Conservation (phyloP, 164 flowering plant species). For the Berberis vulgaris region DNA sequence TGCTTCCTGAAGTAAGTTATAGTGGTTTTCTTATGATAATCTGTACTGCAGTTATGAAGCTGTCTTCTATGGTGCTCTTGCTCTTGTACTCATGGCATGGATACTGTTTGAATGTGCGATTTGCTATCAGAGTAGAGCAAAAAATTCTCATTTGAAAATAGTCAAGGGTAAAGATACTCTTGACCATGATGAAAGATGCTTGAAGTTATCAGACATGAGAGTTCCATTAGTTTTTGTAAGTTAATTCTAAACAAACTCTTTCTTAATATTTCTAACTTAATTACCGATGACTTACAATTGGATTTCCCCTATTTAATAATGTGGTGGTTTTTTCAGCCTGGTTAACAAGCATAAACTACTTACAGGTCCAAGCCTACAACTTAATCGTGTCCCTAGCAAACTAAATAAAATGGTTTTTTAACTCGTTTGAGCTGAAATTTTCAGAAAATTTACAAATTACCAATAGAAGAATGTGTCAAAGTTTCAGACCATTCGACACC, state of each 20-base stretch:
- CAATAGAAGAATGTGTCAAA: no score
- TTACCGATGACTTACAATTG: background rate
- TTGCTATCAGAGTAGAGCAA: conserved; percentile 21
- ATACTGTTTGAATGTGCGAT: conserved; percentile 65
- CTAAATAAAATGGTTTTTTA: no score
- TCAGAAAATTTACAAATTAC: no score
- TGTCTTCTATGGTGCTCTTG: conserved; percentile 74
- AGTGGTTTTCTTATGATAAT: background rate
- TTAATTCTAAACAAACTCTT: background rate
- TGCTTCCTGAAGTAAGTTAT: conserved; percentile 2
- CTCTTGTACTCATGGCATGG: conserved; percentile 85
- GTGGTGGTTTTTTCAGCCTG: no score
- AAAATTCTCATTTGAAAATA: conserved; percentile 12
- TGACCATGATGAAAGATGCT: conserved; percentile 38
- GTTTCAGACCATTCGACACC: no score
- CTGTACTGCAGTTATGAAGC: conserved; percentile 81
- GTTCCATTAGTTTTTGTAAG: conserved; percentile 89
- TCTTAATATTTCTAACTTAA: background rate
- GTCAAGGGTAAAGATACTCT: conserved; percentile 21
- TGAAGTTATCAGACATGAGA: conserved; percentile 74
- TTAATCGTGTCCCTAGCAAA: no score
- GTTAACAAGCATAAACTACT: no score
- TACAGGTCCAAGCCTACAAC: no score
- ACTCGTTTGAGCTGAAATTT: no score
- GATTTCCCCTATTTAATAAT: no score